phyloP scores from a whole-genome alignment of 176 grass and related monocot species.

The Aegilops longissima region DNA sequence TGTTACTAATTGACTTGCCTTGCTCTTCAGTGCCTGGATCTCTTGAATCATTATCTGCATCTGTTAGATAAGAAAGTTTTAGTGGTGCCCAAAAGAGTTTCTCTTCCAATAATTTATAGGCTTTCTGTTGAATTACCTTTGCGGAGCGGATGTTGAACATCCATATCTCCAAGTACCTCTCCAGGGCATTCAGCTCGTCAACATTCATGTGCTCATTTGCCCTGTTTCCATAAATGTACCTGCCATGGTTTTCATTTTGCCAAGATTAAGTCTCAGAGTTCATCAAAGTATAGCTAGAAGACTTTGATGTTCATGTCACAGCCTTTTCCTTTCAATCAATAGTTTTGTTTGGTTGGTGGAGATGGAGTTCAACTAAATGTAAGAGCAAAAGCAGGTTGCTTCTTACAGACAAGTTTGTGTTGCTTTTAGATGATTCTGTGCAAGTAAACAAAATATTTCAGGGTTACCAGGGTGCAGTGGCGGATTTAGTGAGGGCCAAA shows the following conservation, averaged over 20 bases:
- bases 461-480: too few relatives aligned
- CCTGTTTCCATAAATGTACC: constrained; percentile 71
- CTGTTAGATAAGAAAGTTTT: constrained; percentile 39
- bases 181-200: constrained; percentile 69
- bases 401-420: neutral
- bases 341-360: neutral
- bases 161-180: constrained; percentile 80
- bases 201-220: constrained; percentile 71
- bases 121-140: constrained; percentile 51
- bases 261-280: neutral
- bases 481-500: too few relatives aligned
- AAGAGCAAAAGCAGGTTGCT: neutral
- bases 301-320: neutral
- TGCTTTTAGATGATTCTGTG: neutral
- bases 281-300: too few relatives aligned
- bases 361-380: neutral
- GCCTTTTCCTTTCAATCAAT: neutral
- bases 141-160: constrained; percentile 80
- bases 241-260: constrained; percentile 31
- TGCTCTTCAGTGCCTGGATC: constrained; percentile 86
- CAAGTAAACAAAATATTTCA: neutral
- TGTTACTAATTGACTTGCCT: constrained; percentile 42
- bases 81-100: neutral
- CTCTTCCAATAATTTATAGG: neutral
- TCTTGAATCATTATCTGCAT: constrained; percentile 92